phyloP scores from a whole-genome alignment of 1,284 basidiomycete genomes.

The Fomes fomentarius region DNA sequence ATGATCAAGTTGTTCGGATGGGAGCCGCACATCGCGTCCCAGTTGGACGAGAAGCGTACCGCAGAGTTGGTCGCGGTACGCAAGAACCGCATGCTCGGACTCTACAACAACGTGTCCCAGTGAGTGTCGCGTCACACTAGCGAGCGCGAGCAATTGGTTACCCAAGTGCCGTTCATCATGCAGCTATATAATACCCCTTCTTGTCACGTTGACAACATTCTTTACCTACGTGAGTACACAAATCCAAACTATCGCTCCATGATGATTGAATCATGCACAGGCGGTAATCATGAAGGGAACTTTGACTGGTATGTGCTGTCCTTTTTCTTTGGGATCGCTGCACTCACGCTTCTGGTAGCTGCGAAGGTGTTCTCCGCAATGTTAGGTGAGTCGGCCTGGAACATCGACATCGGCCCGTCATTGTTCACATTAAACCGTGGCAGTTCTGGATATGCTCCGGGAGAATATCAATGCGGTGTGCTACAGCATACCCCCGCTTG shows the following conservation, averaged over 20 bases:
- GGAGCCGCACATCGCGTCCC: slow-evolving; percentile 50
- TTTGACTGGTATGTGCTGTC: slow-evolving; percentile 31
- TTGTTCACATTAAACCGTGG: too few species aligned
- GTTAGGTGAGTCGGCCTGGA: slow-evolving; percentile 37
- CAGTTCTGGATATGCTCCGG: slow-evolving; percentile 41
- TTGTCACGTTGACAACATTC: slow-evolving; percentile 72
- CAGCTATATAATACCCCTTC: slow-evolving; percentile 64
- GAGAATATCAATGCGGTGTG: slow-evolving; percentile 37
- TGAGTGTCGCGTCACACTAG: not conserved
- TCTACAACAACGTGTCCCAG: slow-evolving; percentile 17
- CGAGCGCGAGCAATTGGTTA: not conserved
- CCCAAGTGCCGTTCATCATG: not conserved
- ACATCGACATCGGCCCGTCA: too few species aligned
- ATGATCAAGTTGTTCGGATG: slow-evolving; percentile 43
- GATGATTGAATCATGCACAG: slow-evolving; percentile 24
- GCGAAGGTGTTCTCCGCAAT: slow-evolving; percentile 45
- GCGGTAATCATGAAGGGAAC: slow-evolving; percentile 37
- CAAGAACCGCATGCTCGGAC: slow-evolving; percentile 28
- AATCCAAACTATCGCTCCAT: too few species aligned
- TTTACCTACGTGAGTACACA: slow-evolving; percentile 53
- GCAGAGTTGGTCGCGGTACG: slow-evolving; percentile 55
- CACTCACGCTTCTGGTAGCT: slow-evolving; percentile 28
- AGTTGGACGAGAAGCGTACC: slow-evolving; percentile 53
- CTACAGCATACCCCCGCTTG: slow-evolving; percentile 34
- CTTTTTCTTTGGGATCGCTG: slow-evolving; percentile 11